phyloP scores from a whole-genome alignment of 805 yeast species.

The Yueomyces sp. region DNA sequence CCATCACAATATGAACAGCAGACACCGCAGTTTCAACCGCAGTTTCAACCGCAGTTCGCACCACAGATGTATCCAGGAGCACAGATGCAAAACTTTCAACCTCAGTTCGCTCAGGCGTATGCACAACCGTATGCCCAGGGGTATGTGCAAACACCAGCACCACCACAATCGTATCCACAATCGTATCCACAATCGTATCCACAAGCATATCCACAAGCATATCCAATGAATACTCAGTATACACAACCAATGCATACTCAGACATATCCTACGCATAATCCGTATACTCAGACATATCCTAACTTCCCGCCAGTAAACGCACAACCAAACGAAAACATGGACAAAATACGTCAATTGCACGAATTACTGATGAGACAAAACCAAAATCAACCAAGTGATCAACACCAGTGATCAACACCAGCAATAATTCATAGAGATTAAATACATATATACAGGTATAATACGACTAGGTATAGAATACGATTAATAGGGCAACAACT shows the following conservation, averaged over 20 bases:
- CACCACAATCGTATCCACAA: too few relatives aligned
- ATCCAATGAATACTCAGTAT: not conserved
- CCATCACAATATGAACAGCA: not conserved
- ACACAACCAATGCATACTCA: constrained; percentile 1
- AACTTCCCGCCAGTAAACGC: not conserved
- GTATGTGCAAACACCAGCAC: too few relatives aligned
- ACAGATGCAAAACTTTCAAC: too few relatives aligned
- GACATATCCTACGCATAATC: too few relatives aligned
- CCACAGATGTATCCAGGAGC: too few relatives aligned
- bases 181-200: too few relatives aligned
- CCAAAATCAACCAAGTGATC: constrained; percentile 10
- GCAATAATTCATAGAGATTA: not conserved
- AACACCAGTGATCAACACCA: constrained; percentile 2
- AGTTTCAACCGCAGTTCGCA: too few relatives aligned
- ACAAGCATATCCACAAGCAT: too few relatives aligned
- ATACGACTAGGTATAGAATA: not conserved
- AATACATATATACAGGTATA: too few relatives aligned
- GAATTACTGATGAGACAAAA: constrained; percentile 15
- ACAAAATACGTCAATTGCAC: constrained; percentile 14
- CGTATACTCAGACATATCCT: too few relatives aligned
- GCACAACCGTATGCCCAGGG: too few relatives aligned
- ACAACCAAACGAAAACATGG: constrained; percentile 7
- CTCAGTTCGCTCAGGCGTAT: too few relatives aligned
- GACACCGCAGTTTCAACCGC: not conserved
- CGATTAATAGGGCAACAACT: constrained; percentile 33